Evolutionary conservation across 176 grass and related monocot genomes (phyloP), one percentile per base, ranked within the genome.

Genomic region (Typha latifolia): DNA sequence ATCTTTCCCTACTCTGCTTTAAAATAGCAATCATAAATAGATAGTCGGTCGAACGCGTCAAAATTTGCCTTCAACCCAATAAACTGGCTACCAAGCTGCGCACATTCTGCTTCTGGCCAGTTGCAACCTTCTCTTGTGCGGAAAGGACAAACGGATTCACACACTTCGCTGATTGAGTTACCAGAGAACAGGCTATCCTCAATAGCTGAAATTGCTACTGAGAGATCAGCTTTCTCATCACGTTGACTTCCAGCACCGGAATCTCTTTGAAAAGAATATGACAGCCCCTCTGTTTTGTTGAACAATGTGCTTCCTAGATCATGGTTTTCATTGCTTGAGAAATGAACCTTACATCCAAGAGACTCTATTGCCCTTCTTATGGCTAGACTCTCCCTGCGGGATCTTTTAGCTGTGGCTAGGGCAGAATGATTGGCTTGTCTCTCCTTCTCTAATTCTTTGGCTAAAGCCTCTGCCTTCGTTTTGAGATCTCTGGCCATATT

Each of bases 41-140:
- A 84, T 55, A 99, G 49, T 19, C 79, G 83, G 18, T 99, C 86
- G 62, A 99, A 99, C 59, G 94, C 94, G 74, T 93, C 94, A 64
- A 99, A 93, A 78, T 99, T 89, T 26, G 94, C 94, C 74, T 87
- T 99, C 64, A 99, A 76, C 71, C 89, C 81, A 81, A 99, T 73
- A 64, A 99, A 99, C 63, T 99, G 89, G 71, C 94, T 93, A 70
- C 86, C 89, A 66, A 90, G 69, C 77, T 90, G 94, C 48, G 89
- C 83, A 19, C 94, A 99, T 6, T 74, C 81, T 72, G 79, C 78
- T 80, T 90, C 76, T 4, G 94, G 94, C 94, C 94, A 99, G 67
- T 85, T 90, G 70, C 94, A 99, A 29, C 83, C 94, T 65, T 92
- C 89, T 66, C 82, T 84, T 24, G 83, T 84, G 50, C 81, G 65